Percentiles rank a stretch among this genome's conserved stretches.
These are phyloP conservation scores for Aspergillaceae sp. DNA, from an alignment of 2,329 filamentous ascomycete genomes.

Conservation along the genomic window DNA sequence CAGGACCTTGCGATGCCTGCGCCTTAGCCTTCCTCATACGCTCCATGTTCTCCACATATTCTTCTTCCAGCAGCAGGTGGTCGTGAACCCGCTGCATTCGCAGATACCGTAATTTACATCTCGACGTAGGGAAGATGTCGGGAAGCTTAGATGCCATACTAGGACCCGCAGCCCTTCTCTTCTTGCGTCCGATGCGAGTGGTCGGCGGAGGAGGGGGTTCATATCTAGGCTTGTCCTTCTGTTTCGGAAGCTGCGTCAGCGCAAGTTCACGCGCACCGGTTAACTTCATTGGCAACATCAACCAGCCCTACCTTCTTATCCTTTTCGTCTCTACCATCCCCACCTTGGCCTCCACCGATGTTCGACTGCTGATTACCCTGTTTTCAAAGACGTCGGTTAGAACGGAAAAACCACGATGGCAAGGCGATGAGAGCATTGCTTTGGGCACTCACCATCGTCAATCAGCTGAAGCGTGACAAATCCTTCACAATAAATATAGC, in stretches of 20 bases:
- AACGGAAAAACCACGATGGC: constrained; percentile 1
- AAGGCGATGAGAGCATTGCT: constrained; percentile 1
- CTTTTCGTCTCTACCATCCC: constrained; percentile 73
- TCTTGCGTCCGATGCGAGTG: constrained; percentile 94
- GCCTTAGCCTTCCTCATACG: constrained; percentile 86
- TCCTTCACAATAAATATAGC: constrained; percentile 1
- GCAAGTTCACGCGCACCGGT: constrained; percentile 1
- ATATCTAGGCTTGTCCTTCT: constrained; percentile 99
- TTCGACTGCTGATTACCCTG: constrained; percentile 61
- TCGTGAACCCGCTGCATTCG: constrained; percentile 99
- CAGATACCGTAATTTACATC: constrained; percentile 93
- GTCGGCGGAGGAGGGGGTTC: constrained; percentile 95
- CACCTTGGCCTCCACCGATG: constrained; percentile 63
- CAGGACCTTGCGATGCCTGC: constrained; percentile 48
- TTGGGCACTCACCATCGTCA: constrained; percentile 26
- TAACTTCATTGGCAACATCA: background rate
- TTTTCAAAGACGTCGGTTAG: constrained; percentile 15
- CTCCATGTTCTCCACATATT: constrained; percentile 99
- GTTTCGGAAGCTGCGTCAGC: constrained; percentile 13
- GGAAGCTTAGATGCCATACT: constrained; percentile 94
- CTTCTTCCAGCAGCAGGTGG: constrained; percentile 90
- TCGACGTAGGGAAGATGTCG: constrained; percentile 84
- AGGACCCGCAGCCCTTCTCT: constrained; percentile 89
- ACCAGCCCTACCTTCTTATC: constrained; percentile 70
- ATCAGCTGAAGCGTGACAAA: constrained; percentile 12